Conservation (phyloP, 73 alveolate genomes). For the Paramecium biaurelia region DNA sequence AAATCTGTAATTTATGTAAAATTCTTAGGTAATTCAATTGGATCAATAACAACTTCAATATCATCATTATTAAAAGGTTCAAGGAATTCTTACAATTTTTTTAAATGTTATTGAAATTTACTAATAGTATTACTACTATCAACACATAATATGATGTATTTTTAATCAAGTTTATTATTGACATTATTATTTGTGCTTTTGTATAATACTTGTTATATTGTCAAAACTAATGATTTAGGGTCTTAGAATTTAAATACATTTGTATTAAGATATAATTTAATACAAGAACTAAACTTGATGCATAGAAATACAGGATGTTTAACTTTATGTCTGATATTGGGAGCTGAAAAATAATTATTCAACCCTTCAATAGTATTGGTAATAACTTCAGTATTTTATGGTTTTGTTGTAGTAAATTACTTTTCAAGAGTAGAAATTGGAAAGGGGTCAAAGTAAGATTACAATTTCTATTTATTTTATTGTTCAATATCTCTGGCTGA, state of each 20-base stretch:
- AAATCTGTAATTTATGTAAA: not conserved
- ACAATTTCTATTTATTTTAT: slow-evolving; percentile 57
- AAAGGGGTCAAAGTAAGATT: slow-evolving; percentile 65
- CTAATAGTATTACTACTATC: slow-evolving; percentile 39
- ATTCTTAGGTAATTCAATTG: slow-evolving; percentile 48
- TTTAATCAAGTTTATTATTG: slow-evolving; percentile 38
- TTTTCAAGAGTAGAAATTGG: slow-evolving; percentile 44
- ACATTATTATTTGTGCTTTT: slow-evolving; percentile 26
- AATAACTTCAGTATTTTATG: slow-evolving; percentile 60
- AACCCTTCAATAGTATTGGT: slow-evolving; percentile 63
- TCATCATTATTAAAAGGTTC: slow-evolving; percentile 57
- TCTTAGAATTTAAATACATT: slow-evolving; percentile 30
- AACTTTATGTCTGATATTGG: slow-evolving; percentile 71
- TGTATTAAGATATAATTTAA: slow-evolving; percentile 61
- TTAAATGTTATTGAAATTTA: not conserved
- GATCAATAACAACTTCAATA: slow-evolving; percentile 55
- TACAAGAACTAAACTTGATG: slow-evolving; percentile 63
- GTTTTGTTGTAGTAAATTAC: not conserved
- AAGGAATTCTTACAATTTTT: slow-evolving; percentile 52
- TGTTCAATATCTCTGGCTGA: slow-evolving; percentile 68
- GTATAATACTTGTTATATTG: slow-evolving; percentile 3
- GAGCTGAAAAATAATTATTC: slow-evolving; percentile 71
- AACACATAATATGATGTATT: slow-evolving; percentile 5
- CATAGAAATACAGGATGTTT: slow-evolving; percentile 71
- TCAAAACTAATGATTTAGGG: slow-evolving; percentile 15